Percentiles rank a stretch among this genome's conserved stretches.
Conservation (phyloP, 73 alveolate species). For the Paramecium bursaria region DNA sequence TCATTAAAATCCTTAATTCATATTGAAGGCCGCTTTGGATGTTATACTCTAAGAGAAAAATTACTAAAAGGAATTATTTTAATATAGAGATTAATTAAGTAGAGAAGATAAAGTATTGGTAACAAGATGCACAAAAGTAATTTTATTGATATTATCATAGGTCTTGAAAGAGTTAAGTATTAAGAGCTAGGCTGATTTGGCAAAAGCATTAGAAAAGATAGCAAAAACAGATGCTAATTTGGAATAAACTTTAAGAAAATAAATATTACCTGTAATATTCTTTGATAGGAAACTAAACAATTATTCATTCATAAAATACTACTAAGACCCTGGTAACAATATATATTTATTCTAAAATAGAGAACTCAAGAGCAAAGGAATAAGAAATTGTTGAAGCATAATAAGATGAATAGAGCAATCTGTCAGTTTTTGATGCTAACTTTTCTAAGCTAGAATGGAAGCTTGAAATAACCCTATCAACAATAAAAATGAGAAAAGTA, state of each 20-base stretch:
- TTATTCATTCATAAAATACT: constrained; percentile 40
- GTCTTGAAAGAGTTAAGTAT: constrained; percentile 41
- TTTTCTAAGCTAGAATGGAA: constrained; percentile 43
- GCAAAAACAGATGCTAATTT: not conserved
- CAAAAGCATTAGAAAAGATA: constrained; percentile 29
- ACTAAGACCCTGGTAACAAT: constrained; percentile 35
- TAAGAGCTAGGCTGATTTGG: not conserved
- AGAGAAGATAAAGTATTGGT: constrained; percentile 45
- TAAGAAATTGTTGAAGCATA: constrained; percentile 15
- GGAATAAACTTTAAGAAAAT: not conserved
- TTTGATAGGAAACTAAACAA: constrained; percentile 55
- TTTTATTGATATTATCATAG: too few relatives aligned
- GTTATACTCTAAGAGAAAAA: constrained; percentile 46
- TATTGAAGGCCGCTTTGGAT: constrained; percentile 18
- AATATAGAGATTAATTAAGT: constrained; percentile 47
- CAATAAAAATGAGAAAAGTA: constrained; percentile 51
- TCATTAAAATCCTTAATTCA: constrained; percentile 24
- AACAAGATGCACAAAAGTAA: constrained; percentile 45
- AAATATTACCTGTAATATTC: constrained; percentile 35
- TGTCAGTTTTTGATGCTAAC: constrained; percentile 28
- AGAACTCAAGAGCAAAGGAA: not conserved
- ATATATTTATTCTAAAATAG: not conserved
- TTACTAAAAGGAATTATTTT: not conserved
- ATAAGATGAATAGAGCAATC: not conserved
- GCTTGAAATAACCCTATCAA: constrained; percentile 28